phyloP scores from a whole-genome alignment of 2,329 filamentous ascomycete genomes.

The Fusarium camptoceras region DNA sequence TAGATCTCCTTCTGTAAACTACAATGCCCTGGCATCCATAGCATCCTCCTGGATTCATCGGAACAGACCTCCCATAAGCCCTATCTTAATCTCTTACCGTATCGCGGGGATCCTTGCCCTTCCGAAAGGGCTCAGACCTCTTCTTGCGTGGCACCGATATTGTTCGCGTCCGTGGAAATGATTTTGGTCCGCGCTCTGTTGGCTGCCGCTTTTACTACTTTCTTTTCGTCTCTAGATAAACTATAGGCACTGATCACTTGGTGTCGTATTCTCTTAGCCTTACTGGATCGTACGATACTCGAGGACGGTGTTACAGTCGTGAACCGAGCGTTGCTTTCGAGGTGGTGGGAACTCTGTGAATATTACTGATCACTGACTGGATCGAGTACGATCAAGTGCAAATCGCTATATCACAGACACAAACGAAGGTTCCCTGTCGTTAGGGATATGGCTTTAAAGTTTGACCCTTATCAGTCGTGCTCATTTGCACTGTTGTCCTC shows the following conservation, averaged over 20 bases:
- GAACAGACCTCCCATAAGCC: conserved; percentile 14
- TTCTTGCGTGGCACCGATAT: conserved; percentile 2
- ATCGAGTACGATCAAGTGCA: background rate
- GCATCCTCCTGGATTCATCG: conserved; percentile 9
- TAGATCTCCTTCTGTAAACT: background rate
- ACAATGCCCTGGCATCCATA: background rate
- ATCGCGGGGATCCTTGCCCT: conserved; percentile 13
- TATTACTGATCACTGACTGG: background rate
- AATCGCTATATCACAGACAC: background rate
- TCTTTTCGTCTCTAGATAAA: conserved; percentile 1
- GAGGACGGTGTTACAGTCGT: background rate
- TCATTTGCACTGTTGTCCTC: background rate
- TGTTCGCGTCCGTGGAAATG: conserved; percentile 1
- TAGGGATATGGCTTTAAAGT: background rate
- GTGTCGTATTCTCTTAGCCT: conserved; percentile 3
- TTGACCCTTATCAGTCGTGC: background rate
- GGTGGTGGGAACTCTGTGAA: background rate
- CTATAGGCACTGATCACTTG: conserved; percentile 19
- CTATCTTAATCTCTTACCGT: conserved; percentile 9
- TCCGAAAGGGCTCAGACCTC: conserved; percentile 16
- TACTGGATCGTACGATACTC: conserved; percentile 7
- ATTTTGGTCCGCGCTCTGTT: conserved; percentile 7
- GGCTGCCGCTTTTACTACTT: conserved; percentile 8
- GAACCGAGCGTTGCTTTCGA: background rate
- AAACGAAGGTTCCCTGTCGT: background rate